phyloP scores from a whole-genome alignment of 805 yeast genomes.

The Ogataea allantospora region DNA sequence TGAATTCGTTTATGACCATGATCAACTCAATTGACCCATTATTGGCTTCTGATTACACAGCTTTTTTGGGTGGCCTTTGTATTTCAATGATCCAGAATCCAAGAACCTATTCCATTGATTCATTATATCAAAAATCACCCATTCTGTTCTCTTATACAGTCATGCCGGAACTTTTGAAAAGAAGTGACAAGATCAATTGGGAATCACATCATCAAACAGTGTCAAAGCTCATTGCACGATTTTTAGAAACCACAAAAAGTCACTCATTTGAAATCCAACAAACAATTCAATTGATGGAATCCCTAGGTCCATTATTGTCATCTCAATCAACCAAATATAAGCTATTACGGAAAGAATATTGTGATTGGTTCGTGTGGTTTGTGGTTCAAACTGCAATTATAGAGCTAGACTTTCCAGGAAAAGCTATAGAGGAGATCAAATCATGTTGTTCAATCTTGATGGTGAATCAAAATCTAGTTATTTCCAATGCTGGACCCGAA shows the following conservation, averaged over 20 bases:
- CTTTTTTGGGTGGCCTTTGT: not conserved
- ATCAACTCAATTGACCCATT: not conserved
- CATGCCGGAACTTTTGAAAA: conserved; percentile 1
- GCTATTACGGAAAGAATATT: conserved; percentile 19
- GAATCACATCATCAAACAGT: not conserved
- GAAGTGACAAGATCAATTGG: not conserved
- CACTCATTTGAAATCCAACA: conserved; percentile 12
- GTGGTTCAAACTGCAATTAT: conserved; percentile 12
- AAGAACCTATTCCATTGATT: not conserved
- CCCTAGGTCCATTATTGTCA: not conserved
- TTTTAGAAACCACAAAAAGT: conserved; percentile 10
- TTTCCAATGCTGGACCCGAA: conserved; percentile 10
- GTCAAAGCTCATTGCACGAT: conserved; percentile 7
- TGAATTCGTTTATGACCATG: not conserved
- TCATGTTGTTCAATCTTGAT: conserved; percentile 26
- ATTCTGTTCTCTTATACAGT: not conserved
- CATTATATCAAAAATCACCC: conserved; percentile 1
- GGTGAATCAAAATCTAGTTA: conserved; percentile 18
- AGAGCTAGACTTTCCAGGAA: conserved; percentile 8
- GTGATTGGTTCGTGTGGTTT: conserved; percentile 16
- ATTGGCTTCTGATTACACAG: not conserved
- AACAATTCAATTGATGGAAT: not conserved
- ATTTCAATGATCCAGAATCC: not conserved
- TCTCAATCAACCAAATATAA: conserved; percentile 9
- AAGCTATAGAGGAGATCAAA: conserved; percentile 9